Conservation (phyloP, 352 stramenopile genomes). For the Pythium scleroteichum region DNA sequence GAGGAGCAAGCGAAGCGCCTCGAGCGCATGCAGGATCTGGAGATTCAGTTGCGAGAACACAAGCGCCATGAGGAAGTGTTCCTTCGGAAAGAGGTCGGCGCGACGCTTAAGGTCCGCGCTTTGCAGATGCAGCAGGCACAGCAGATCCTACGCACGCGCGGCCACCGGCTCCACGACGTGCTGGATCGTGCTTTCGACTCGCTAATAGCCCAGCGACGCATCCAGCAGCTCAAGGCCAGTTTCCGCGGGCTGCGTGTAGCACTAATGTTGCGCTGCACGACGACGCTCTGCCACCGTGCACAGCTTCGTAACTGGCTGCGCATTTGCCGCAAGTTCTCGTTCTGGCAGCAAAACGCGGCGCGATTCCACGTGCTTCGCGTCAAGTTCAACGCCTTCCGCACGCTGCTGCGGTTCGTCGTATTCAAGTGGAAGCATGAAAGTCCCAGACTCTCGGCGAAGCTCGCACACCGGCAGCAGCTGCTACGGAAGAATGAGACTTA, state of each 20-base stretch:
- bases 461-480: constrained; percentile 21
- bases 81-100: constrained; percentile 33
- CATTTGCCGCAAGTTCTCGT: constrained; percentile 23
- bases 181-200: constrained; percentile 34
- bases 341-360: constrained; percentile 29
- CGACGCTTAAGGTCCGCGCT: constrained; percentile 30
- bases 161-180: constrained; percentile 35
- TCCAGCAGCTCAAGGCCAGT: constrained; percentile 25
- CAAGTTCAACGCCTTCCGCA: constrained; percentile 32
- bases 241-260: constrained; percentile 32
- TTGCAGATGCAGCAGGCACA: constrained; percentile 26
- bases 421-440: constrained; percentile 31
- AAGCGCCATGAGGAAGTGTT: constrained; percentile 31
- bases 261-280: constrained; percentile 24
- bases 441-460: constrained; percentile 6
- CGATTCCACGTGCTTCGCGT: constrained; percentile 32
- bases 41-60: constrained; percentile 26
- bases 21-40: constrained; percentile 25
- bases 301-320: constrained; percentile 40
- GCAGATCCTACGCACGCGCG: constrained; percentile 37
- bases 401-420: constrained; percentile 27
- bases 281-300: constrained; percentile 31
- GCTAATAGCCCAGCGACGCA: constrained; percentile 21
- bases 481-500: constrained; percentile 25
- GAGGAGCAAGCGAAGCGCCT: constrained; percentile 15